Conservation (phyloP, 768 basidiomycete species). For the Amanita inopinata region DNA sequence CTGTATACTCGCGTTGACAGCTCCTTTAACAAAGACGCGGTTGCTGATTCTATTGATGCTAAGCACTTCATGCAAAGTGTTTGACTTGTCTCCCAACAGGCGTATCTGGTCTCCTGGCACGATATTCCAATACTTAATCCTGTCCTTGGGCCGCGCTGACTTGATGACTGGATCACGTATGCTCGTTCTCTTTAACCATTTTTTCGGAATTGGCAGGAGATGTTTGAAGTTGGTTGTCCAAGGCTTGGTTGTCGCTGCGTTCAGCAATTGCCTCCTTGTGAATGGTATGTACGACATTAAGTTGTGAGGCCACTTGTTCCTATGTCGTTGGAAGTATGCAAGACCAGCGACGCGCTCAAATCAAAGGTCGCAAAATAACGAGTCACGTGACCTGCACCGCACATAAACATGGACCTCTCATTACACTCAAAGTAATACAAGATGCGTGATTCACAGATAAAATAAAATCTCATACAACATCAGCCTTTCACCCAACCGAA, state of each 20-base stretch:
- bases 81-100: conserved; percentile 52
- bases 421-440: not conserved
- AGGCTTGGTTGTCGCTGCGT: conserved; percentile 39
- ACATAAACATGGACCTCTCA: not conserved
- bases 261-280: conserved; percentile 27
- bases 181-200: conserved; percentile 34
- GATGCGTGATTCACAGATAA: not conserved
- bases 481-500: conserved; percentile 22
- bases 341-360: not conserved
- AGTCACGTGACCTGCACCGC: not conserved
- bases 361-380: not conserved
- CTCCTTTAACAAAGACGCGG: conserved; percentile 45
- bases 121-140: conserved; percentile 83
- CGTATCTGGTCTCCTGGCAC: conserved; percentile 78
- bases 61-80: conserved; percentile 56
- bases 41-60: conserved; percentile 70
- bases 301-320: no score
- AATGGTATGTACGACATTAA: conserved; percentile 26
- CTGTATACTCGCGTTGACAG: conserved; percentile 24
- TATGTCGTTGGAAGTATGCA: not conserved
- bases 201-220: conserved; percentile 49
- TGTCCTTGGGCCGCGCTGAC: conserved; percentile 50
- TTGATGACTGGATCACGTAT: conserved; percentile 40
- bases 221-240: conserved; percentile 64
- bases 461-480: not conserved